Evolutionary conservation across 2,329 filamentous ascomycete species (phyloP), one percentile per base, ranked within the genome.

Genomic region (Exophiala aquamarina): DNA sequence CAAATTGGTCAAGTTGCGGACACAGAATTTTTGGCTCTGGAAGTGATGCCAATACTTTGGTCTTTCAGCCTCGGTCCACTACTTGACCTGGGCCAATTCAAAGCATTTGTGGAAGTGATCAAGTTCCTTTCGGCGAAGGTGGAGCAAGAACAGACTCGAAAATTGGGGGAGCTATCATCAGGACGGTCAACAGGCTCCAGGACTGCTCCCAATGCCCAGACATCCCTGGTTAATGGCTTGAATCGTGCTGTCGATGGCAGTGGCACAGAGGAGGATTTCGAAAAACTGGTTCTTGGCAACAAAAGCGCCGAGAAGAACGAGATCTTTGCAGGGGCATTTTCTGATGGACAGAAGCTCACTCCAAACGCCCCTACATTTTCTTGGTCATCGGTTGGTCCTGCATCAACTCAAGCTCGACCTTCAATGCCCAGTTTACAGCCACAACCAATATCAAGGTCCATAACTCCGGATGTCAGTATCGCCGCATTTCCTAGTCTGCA

Each of bases 1-100:
- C 86, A 95, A 39, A 85, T 98, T 20, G 90, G 90, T 7, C 80
- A 81, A 40, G 77, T 86, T 15, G 91, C 87, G 3, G 93, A 97
- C 63, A 81, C 85, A 2, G 93, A 96, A 35, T 97, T 95, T 63
- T 81, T 96, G 17, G 93, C 93, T 10, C 83, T 93, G 71, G 92
- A 97, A 46, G 83, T 95, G 13, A 72, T 98, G 9, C 93, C 93
- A 0, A 81, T 94, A 8, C 73, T 98, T 1, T 98, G 93, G 93
- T 81, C 71, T 56, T 96, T 97, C 81, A 89, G 86, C 61, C 74
- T 98, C 3, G 93, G 93, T 0, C 93, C 93, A 1, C 72, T 98
- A 21, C 80, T 98, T 4, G 86, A 95, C 60, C 75, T 97, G 6
- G 78, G 85, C 50, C 92, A 92, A 64, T 98, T 98, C 63, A 86